Conservation (phyloP, 2,329 filamentous ascomycete genomes). For the Pyrenophora graminea region DNA sequence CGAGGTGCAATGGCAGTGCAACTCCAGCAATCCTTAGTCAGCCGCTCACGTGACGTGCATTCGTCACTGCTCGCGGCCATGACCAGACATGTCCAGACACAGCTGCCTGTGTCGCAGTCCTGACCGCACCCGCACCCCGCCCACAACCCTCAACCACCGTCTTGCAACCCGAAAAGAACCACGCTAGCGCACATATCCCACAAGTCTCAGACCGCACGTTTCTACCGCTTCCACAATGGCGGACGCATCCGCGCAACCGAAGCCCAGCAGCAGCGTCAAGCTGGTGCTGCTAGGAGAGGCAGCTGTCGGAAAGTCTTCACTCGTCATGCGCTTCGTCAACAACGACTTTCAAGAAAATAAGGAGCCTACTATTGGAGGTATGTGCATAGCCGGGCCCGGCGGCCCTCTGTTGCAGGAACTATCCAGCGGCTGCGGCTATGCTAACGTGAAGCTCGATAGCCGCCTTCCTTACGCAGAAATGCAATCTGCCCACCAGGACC, state of each 20-base stretch:
- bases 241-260: conserved; percentile 71
- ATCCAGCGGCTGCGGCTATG: not conserved
- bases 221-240: conserved; percentile 60
- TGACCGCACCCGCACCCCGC: conserved; percentile 7
- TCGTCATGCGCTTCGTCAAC: conserved; percentile 98
- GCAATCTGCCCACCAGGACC: conserved; percentile 88
- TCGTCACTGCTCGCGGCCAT: conserved; percentile 24
- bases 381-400: conserved; percentile 31
- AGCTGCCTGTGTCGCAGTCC: conserved; percentile 19
- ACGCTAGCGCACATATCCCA: not conserved
- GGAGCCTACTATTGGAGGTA: conserved; percentile 98
- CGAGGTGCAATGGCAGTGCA: no score
- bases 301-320: conserved; percentile 98
- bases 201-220: conserved; percentile 4
- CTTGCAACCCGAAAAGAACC: not conserved
- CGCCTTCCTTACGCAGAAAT: conserved; percentile 98
- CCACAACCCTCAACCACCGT: not conserved
- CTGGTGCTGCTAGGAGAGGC: conserved; percentile 96
- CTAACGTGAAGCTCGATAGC: conserved; percentile 57
- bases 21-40: conserved; percentile 12
- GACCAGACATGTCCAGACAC: conserved; percentile 14
- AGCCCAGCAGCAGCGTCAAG: conserved; percentile 99
- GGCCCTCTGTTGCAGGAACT: not conserved
- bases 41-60: conserved; percentile 13
- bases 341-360: conserved; percentile 99